These are phyloP conservation scores for Wallacemonas sp. DNA, from an alignment of 208 protist genomes.

Conservation along the genomic window DNA sequence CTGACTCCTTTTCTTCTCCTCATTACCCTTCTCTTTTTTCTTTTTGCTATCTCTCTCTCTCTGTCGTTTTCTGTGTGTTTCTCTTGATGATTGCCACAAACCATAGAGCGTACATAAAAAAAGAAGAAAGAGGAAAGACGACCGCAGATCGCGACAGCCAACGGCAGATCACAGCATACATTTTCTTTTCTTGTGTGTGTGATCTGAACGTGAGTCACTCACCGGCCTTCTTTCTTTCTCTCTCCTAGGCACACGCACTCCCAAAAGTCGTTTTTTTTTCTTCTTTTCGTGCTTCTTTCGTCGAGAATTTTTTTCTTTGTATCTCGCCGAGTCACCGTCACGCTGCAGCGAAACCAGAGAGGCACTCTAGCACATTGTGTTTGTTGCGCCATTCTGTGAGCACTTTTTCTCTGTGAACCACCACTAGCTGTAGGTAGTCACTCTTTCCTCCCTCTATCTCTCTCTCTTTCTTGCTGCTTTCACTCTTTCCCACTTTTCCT, in stretches of 20 bases:
- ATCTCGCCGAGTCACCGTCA: too few relatives aligned
- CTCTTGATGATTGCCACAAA: neutral
- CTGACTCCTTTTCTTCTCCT: neutral
- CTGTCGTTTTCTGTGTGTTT: neutral
- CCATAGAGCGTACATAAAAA: neutral
- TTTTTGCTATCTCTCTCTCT: neutral
- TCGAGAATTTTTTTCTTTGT: conserved; percentile 10
- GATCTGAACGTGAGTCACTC: too few relatives aligned
- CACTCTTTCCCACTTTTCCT: conserved; percentile 8
- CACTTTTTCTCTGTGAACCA: too few relatives aligned
- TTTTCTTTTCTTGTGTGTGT: too few relatives aligned
- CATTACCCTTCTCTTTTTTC: neutral
- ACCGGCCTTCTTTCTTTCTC: conserved; percentile 8
- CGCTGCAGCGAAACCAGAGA: too few relatives aligned
- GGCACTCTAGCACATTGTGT: too few relatives aligned
- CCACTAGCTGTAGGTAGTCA: too few relatives aligned
- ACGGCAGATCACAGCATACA: too few relatives aligned
- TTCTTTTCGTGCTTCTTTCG: too few relatives aligned
- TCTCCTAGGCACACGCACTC: neutral
- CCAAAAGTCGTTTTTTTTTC: neutral
- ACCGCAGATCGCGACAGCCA: too few relatives aligned
- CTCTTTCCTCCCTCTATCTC: neutral
- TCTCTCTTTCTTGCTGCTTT: conserved; percentile 8
- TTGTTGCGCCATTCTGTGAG: too few relatives aligned
- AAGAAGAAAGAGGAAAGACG: too few relatives aligned